A percentile compares a stretch with the other conserved stretches of the same genome.
Evolutionary conservation across 169 alveolate genomes (phyloP).

Genomic region (Eimeria sp.): DNA sequence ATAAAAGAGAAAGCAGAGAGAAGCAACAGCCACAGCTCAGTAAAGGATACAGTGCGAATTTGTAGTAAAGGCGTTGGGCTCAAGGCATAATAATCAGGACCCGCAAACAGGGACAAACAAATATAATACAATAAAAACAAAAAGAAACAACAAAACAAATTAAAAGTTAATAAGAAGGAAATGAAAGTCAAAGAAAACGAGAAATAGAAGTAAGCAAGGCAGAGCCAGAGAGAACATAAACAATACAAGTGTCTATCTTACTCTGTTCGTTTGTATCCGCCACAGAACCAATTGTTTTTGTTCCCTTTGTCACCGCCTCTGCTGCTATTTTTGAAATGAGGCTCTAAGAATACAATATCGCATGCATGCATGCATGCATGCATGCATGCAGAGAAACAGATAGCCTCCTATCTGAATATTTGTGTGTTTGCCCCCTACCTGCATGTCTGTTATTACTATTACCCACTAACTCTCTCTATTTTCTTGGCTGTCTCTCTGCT

Average conservation of each 20-base stretch:
- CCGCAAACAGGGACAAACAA: too few species aligned
- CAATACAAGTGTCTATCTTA: not conserved
- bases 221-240: not conserved
- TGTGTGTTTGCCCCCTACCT: not conserved
- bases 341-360: not conserved
- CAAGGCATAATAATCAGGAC: not conserved
- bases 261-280: not conserved
- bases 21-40: not conserved
- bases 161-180: not conserved
- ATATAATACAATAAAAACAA: too few species aligned
- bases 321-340: conserved; percentile 12
- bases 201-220: not conserved
- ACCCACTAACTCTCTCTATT: not conserved
- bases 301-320: conserved; percentile 6
- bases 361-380: too few species aligned
- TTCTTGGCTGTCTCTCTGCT: not conserved
- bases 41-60: not conserved
- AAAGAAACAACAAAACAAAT: not conserved
- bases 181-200: not conserved
- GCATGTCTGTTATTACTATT: not conserved
- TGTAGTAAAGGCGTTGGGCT: not conserved
- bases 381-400: not conserved
- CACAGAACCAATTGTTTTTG: not conserved
- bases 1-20: not conserved
- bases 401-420: not conserved